phyloP scores from a whole-genome alignment of 1,284 basidiomycete species.

The Mycosarcoma maydis region DNA sequence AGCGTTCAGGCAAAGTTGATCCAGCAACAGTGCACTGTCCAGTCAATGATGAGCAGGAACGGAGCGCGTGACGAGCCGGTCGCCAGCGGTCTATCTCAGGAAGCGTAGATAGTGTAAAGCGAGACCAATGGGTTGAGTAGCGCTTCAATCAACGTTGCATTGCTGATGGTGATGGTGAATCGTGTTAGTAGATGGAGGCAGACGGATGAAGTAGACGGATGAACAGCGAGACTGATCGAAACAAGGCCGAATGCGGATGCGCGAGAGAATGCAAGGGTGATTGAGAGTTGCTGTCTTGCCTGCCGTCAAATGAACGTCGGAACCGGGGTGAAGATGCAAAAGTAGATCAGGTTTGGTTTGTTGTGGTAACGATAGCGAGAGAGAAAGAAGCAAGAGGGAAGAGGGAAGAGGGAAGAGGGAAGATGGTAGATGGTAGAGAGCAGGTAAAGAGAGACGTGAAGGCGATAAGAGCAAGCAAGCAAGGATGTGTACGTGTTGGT shows the following conservation, averaged over 20 bases:
- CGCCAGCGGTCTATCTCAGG: constrained; percentile 4
- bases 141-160: constrained; percentile 11
- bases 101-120: neutral
- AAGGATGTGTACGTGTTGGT: neutral
- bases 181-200: neutral
- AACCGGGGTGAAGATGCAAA: no score
- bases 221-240: neutral
- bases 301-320: no score
- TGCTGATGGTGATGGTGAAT: neutral
- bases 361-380: neutral
- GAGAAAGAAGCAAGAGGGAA: neutral
- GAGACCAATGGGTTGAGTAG: neutral
- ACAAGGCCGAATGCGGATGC: neutral
- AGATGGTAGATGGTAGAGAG: no score
- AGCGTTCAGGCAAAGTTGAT: no score
- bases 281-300: no score
- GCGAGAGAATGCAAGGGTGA: no score
- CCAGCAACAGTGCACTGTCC: constrained; percentile 25
- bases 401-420: no score
- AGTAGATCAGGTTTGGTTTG: no score
- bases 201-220: neutral
- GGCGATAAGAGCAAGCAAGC: no score
- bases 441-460: no score
- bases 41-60: no score
- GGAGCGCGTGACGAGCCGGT: constrained; percentile 12